Base-by-base conservation (phyloP, 306 rosid species). In the Malus asiatica region DNA sequence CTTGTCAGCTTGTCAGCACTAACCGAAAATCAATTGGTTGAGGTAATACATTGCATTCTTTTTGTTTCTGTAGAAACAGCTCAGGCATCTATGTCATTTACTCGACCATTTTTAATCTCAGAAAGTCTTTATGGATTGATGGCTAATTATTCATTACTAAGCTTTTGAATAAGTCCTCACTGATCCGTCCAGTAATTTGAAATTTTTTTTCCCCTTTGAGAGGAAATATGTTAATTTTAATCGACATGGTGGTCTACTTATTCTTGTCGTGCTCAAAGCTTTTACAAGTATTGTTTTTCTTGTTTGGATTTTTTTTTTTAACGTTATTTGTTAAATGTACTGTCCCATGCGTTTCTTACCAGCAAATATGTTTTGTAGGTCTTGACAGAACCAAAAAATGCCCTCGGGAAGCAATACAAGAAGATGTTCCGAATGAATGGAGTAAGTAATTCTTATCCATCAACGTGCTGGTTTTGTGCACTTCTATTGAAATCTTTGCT, bases 321-420 rank as follows among this genome's bases (percentile, higher is more conserved):
- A 23, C 72, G 29, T 57, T 45, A 12, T 57, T 18, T 51, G n/a
- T 66, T 33, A 23, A 57, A 71, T 53, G 45, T 40, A 57, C 75
- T 22, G 23, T 14, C 19, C 19, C 25, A 23, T 68, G 25, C 48
- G 75, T 78, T 55, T 65, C 78, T 84, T 76, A 58, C 33, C 27
- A 35, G 51, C 74, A 60, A 77, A 73, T 45, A 73, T 77, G 53
- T 68, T 77, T 72, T 72, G 25, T 77, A 96, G 99, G 99, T 92
- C 63, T 89, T 96, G 66, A 92, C 91, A 40, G 99, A 96, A 77
- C 98, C 98, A 12, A 96, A 90, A 83, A 96, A 93, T 86, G 93
- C 99, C 79, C 84, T 96, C 18, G 99, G 97, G 84, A 96, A 96
- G 89, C 98, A 96, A 82, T 96, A 96, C 87, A 90, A 82, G 86